These are phyloP conservation scores for Euphorbia celastroides DNA, from an alignment of 441 rosid species.

Conservation along the genomic window DNA sequence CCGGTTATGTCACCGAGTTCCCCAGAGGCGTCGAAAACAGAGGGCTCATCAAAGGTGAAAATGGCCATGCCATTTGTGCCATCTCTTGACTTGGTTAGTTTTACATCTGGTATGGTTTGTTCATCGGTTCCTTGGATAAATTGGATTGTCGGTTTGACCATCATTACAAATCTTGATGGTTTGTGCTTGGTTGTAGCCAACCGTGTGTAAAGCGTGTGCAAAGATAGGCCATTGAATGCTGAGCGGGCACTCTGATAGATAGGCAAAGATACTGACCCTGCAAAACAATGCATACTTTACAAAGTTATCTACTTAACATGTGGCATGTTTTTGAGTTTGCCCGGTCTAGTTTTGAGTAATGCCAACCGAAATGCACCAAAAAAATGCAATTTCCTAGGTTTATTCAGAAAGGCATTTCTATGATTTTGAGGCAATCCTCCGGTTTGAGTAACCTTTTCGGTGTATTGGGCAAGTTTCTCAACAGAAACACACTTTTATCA, in stretches of 20 bases:
- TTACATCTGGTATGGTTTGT: slow-evolving; percentile 79
- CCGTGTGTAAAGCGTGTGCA: slow-evolving; percentile 25
- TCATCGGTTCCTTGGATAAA: slow-evolving; percentile 94
- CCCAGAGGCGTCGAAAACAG: slow-evolving; percentile 81
- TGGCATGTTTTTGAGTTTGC: too few relatives aligned
- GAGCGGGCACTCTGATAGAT: slow-evolving; percentile 33
- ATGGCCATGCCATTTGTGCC: slow-evolving; percentile 82
- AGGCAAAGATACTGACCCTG: slow-evolving; percentile 41
- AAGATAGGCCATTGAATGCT: slow-evolving; percentile 41
- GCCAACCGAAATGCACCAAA: not conserved
- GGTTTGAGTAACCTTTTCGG: not conserved
- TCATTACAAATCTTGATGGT: slow-evolving; percentile 36
- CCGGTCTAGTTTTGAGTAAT: not conserved
- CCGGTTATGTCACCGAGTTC: slow-evolving; percentile 96
- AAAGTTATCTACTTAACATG: too few relatives aligned
- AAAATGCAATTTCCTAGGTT: not conserved
- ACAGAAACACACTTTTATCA: not conserved
- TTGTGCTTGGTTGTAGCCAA: slow-evolving; percentile 19
- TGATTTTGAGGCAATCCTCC: not conserved
- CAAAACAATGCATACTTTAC: slow-evolving; percentile 9
- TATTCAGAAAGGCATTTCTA: not conserved
- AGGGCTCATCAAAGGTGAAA: slow-evolving; percentile 77
- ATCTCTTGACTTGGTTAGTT: slow-evolving; percentile 80
- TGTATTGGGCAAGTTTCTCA: not conserved
- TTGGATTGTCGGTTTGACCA: slow-evolving; percentile 73